Conservation (phyloP, 2,329 filamentous ascomycete species). For the Ilyonectria destructans region DNA sequence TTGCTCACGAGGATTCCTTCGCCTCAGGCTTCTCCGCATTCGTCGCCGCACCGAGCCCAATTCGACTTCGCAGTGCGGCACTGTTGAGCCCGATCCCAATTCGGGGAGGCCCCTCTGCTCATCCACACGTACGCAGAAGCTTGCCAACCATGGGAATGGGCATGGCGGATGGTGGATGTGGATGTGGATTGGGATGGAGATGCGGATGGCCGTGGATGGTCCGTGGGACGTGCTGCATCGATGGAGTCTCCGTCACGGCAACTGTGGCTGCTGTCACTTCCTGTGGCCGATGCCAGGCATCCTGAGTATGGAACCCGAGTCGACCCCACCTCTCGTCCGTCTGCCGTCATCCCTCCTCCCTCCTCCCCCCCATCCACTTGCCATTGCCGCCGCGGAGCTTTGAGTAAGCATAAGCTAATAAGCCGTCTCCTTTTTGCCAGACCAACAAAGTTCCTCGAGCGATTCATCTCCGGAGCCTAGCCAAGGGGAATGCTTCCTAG, state of each 20-base stretch:
- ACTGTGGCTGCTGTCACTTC: conserved; percentile 35
- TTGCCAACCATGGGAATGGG: conserved; percentile 33
- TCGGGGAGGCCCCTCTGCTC: conserved; percentile 31
- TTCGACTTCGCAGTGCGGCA: conserved; percentile 44
- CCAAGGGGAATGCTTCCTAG: conserved; percentile 36
- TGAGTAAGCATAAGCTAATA: conserved; percentile 51
- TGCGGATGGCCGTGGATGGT: conserved; percentile 32
- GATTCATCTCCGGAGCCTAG: conserved; percentile 46
- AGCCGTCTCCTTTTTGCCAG: conserved; percentile 40
- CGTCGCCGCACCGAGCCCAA: conserved; percentile 39
- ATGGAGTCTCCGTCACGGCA: conserved; percentile 21
- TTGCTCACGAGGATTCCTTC: conserved; percentile 13
- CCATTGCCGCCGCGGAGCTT: conserved; percentile 44
- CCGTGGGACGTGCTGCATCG: conserved; percentile 44
- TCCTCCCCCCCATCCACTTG: conserved; percentile 33
- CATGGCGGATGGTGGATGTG: conserved; percentile 22
- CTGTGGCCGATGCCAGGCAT: conserved; percentile 35
- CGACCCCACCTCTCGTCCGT: conserved; percentile 46
- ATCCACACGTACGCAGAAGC: conserved; percentile 27
- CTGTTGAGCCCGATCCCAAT: conserved; percentile 37
- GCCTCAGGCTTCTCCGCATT: conserved; percentile 46
- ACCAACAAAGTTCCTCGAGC: conserved; percentile 39
- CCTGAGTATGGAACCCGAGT: conserved; percentile 35
- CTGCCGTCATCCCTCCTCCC: conserved; percentile 33
- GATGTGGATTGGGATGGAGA: conserved; percentile 32